Percentiles rank a stretch among this genome's conserved stretches.
Conservation (phyloP, 192 early-diverging fungal genomes). For the Backusella morwellensis region DNA sequence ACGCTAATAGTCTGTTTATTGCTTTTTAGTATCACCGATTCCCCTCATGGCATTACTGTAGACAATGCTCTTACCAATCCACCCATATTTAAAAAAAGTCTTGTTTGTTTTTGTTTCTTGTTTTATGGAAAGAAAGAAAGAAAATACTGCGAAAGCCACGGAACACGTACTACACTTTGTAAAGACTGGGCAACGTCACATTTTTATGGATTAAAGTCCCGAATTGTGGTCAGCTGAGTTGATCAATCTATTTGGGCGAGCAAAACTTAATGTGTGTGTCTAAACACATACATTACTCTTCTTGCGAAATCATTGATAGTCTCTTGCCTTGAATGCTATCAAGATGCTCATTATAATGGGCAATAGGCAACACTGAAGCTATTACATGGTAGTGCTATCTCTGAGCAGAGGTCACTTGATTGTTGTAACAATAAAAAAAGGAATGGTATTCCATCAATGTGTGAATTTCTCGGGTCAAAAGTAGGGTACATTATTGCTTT, state of each 20-base stretch:
- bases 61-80: not conserved
- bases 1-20: slow-evolving; percentile 72
- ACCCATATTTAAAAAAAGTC: not conserved
- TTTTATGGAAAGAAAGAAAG: not conserved
- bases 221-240: not conserved
- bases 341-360: not conserved
- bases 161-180: not conserved
- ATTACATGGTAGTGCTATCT: not conserved
- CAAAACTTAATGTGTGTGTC: not conserved
- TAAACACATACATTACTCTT: not conserved
- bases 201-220: not conserved
- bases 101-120: not conserved
- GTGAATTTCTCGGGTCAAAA: too few relatives aligned
- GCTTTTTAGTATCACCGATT: not conserved
- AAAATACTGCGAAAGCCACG: not conserved
- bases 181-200: not conserved
- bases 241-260: not conserved
- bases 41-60: not conserved
- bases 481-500: too few relatives aligned
- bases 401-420: not conserved
- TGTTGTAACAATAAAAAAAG: not conserved
- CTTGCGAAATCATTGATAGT: not conserved
- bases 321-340: not conserved
- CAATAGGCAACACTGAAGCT: not conserved
- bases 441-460: too few relatives aligned